Evolutionary conservation across 352 stramenopile genomes (phyloP), one percentile per base, ranked within the genome.

Genomic region (Peronosclerospora sorghi): DNA sequence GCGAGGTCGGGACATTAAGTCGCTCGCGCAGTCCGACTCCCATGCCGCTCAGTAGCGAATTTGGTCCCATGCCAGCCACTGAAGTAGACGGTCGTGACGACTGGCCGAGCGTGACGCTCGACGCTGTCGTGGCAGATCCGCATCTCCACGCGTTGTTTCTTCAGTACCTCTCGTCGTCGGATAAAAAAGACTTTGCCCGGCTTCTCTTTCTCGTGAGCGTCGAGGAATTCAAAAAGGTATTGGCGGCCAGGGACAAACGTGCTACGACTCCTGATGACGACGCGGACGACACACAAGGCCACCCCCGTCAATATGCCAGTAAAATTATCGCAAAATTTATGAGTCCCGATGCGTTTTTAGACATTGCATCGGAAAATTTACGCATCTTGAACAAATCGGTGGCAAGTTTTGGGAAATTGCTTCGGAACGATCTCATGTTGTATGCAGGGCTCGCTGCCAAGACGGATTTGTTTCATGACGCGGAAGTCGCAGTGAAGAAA

Each of bases 251-350:
- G 7, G 35, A 45, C 38, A 43, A 56, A 17, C 37, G 38, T 9
- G 28, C 35, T 4, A 21, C 51, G 7, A 21, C 46, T 2, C 32
- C 28, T 2, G 30, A 32, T 13, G 53, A 59, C 2, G 50, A 58
- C 1, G 40, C 54, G 1, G 48, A 52, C 2, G 56, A 68, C 7
- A 51, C 46, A 4, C 54, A 62, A 17, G 48, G 62, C 15, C 57
- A 74, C 13, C 68, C 76, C 7, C 58, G 66, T 18, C 61, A 71
- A 53, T 91, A 91, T 52, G 79, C 76, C 10, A 86, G 74, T 56
- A 88, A 91, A 54, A 87, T 91, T 52, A 87, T 91, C 45, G 30
- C 62, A 50, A 91, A 91, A 56, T 91, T 87, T 54, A 89, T 91
- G 73, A 82, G 58, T 48, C 63, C 76, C 21, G 79, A 84, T 56